Base-by-base conservation (phyloP, 2,329 filamentous ascomycete genomes). In the Ophiostoma novo-ulmi region DNA sequence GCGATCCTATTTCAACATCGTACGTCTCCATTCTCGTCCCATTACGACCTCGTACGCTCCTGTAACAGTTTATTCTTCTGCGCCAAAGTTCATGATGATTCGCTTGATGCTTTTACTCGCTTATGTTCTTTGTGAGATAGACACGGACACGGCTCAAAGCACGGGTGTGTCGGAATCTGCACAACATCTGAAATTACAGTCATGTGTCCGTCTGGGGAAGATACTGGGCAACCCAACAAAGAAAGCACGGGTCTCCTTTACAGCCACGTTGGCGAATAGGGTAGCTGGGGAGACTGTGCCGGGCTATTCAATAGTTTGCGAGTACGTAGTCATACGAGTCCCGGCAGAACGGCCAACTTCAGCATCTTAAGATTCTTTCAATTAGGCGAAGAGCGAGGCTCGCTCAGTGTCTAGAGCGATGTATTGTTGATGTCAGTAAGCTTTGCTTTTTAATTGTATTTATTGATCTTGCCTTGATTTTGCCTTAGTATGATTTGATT, bases 11-110 rank as follows among this genome's bases (percentile, higher is more conserved):
- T 48, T 48, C 17, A 2, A 58, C 26, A 63, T 63, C 58, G 26
- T 63, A 63, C 58, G 58, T 63, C 58, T 63, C 58, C 13, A 26
- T 17, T 63, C 58, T 63, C 58, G 26, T 63, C 58, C 58, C 26
- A 63, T 63, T 63, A 35, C 26, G 14, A 63, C 48, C 8, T 61
- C 55, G 55, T 31, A 61, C 26, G 26, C 26, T 63, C n/a, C 58
- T 14, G 58, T 10, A 58, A 22, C n/a, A 17, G 11, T 63, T 14
- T 4, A 36, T 63, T 20, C 10, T 63, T 35, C 58, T 8, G 44
- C 44, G 44, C 26, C 58, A 35, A 17, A 63, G 58, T 63, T 63
- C 58, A 63, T 63, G 58, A 63, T 26, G 11, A 5, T 58, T 26
- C 8, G 52, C 52, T 48, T 48, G 1, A 20, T 17, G 13, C 13